These are phyloP conservation scores for Gamsiella multidivaricata DNA, from an alignment of 192 early-diverging fungal genomes.

Conservation along the genomic window DNA sequence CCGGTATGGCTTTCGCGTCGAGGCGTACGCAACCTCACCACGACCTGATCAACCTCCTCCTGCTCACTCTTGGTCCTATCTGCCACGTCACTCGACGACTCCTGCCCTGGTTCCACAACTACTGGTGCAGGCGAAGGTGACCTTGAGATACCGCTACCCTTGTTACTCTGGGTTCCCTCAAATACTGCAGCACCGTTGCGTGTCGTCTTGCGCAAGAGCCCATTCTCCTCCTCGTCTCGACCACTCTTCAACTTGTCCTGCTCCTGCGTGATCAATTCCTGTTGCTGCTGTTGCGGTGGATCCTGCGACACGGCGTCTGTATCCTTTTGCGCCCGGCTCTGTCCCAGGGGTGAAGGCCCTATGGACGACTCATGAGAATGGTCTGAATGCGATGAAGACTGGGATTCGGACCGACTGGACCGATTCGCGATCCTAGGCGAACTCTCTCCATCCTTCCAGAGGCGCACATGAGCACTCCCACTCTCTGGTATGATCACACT, in stretches of 20 bases:
- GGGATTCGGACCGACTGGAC: constrained; percentile 11
- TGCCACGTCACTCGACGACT: background rate
- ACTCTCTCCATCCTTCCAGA: constrained; percentile 21
- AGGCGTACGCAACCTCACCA: constrained; percentile 8
- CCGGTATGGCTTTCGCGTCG: constrained; percentile 15
- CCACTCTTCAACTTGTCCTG: too few relatives aligned
- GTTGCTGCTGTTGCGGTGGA: background rate
- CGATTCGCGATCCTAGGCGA: constrained; percentile 1
- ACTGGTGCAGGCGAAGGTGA: constrained; percentile 1
- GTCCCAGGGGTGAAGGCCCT: background rate
- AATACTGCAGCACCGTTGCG: constrained; percentile 59
- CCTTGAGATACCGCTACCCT: too few relatives aligned
- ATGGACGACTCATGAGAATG: background rate
- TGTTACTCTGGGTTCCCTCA: constrained; percentile 27
- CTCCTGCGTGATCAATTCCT: background rate
- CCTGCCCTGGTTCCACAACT: background rate
- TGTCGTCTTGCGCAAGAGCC: background rate
- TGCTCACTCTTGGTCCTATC: background rate
- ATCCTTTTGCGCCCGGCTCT: background rate
- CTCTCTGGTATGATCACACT: constrained; percentile 37
- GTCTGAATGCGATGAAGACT: constrained; percentile 9
- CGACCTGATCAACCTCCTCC: constrained; percentile 6
- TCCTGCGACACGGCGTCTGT: background rate
- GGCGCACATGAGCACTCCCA: constrained; percentile 20
- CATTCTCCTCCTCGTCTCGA: background rate